Conservation (phyloP, 2,329 filamentous ascomycete genomes). For the Saccharata proteae region DNA sequence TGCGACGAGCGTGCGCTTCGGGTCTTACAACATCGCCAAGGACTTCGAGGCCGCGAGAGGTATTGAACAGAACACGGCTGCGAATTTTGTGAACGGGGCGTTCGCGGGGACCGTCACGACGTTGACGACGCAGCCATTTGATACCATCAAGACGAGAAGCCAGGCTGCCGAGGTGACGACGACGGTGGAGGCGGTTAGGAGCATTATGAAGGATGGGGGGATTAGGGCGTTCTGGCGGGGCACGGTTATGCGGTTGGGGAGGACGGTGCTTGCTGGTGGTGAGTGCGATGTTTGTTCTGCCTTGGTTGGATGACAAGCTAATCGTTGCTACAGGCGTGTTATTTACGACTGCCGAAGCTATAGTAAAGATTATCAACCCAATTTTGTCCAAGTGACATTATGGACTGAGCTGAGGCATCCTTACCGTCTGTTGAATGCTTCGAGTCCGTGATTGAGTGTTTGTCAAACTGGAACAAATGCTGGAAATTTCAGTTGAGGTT, state of each 20-base stretch:
- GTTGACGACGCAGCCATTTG: conserved; percentile 48
- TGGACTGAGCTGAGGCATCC: no score
- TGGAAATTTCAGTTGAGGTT: no score
- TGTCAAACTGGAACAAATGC: no score
- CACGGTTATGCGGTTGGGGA: conserved; percentile 54
- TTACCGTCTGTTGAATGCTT: no score
- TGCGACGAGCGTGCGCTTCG: conserved; percentile 50
- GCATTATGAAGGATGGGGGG: conserved; percentile 45
- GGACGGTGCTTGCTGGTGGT: conserved; percentile 54
- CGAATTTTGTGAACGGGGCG: conserved; percentile 51
- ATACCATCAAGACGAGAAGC: conserved; percentile 51
- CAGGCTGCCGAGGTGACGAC: conserved; percentile 48
- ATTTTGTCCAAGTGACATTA: no score
- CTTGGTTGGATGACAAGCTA: no score
- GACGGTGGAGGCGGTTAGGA: conserved; percentile 43
- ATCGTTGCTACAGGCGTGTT: no score
- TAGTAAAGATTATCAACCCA: no score
- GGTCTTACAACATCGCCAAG: conserved; percentile 51
- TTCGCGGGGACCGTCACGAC: conserved; percentile 50
- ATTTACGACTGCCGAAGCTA: no score
- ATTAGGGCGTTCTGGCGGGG: conserved; percentile 53
- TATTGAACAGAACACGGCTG: conserved; percentile 37
- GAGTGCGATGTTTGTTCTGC: conserved; percentile 1
- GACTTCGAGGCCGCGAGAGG: conserved; percentile 40
- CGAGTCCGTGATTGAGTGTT: no score